Base-by-base conservation (phyloP, 805 yeast genomes). In the Candida gorgasii region DNA sequence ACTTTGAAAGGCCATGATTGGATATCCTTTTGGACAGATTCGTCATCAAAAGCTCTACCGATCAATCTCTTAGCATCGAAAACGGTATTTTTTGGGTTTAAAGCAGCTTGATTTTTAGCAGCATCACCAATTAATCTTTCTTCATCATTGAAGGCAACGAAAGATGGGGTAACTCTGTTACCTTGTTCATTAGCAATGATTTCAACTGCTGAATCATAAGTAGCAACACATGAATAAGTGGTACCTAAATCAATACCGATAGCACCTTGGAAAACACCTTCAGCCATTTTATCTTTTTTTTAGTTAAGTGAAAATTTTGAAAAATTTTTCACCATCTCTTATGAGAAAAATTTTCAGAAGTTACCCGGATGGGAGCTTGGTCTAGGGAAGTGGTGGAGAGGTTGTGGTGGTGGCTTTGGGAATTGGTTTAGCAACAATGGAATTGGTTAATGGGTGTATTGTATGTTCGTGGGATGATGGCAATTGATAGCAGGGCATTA, bases 231-330 rank as follows among this genome's bases (percentile, higher is more conserved):
- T 54, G 76, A 70, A 67, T 70, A 70, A 51, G 76, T 70, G 44
- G 76, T 70, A 70, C 76, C 76, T 68, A 70, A 70, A 68, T 70
- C 76, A 68, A 70, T 70, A 69, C 76, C 76, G 61, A 70, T 70
- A 67, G 75, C 75, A 86, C 97, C 97, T 83, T 90, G 93, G 85
- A 86, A 89, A 79, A 89, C 93, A 85, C 96, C 96, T 82, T 89
- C 97, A 84, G 90, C 87, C 90, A 84, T 84, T 73, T 73, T 76
- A 23, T 23, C 33, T 30, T 22, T 29, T 32, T 43, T 35, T 19
- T 38, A 42, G 48, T 44, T 30, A 34, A 15, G 16, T 38, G 30
- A 41, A 40, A 32, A 33, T 33, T 41, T 36, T 43, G 44, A 39
- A 41, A 41, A 41, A 41, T 42, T 42, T 40, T 42, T 36, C 32